These are phyloP conservation scores for Pleurotus cornucopiae DNA, from an alignment of 768 basidiomycete species.

Conservation along the genomic window DNA sequence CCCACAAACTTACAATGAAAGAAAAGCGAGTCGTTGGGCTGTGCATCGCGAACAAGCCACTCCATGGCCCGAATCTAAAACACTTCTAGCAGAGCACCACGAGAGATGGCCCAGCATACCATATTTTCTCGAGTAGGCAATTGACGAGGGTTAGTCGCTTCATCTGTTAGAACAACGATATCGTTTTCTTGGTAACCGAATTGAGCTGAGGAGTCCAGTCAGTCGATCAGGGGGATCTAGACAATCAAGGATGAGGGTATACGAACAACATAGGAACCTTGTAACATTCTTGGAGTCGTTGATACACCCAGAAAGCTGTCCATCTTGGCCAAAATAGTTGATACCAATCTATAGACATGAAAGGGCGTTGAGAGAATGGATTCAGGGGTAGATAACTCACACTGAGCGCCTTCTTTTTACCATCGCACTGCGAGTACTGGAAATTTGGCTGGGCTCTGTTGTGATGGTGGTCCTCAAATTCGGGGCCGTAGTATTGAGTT, in stretches of 20 bases:
- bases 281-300: constrained; percentile 86
- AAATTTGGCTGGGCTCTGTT: constrained; percentile 59
- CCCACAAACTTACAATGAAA: constrained; percentile 66
- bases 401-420: constrained; percentile 83
- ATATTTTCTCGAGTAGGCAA: constrained; percentile 83
- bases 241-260: too few species aligned
- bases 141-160: constrained; percentile 54
- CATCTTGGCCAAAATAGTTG: constrained; percentile 69
- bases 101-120: constrained; percentile 28
- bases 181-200: constrained; percentile 74
- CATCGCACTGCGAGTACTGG: constrained; percentile 87
- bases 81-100: neutral
- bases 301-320: constrained; percentile 78
- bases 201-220: constrained; percentile 31
- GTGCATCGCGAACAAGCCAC: constrained; percentile 82
- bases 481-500: constrained; percentile 61
- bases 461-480: constrained; percentile 40
- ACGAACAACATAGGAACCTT: constrained; percentile 66
- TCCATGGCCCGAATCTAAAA: constrained; percentile 74
- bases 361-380: constrained; percentile 2
- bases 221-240: too few species aligned
- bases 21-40: constrained; percentile 84
- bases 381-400: constrained; percentile 29
- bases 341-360: constrained; percentile 69
- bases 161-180: constrained; percentile 84